Conservation (phyloP, 495 filamentous ascomycete genomes). For the Rusavskia elegans region DNA sequence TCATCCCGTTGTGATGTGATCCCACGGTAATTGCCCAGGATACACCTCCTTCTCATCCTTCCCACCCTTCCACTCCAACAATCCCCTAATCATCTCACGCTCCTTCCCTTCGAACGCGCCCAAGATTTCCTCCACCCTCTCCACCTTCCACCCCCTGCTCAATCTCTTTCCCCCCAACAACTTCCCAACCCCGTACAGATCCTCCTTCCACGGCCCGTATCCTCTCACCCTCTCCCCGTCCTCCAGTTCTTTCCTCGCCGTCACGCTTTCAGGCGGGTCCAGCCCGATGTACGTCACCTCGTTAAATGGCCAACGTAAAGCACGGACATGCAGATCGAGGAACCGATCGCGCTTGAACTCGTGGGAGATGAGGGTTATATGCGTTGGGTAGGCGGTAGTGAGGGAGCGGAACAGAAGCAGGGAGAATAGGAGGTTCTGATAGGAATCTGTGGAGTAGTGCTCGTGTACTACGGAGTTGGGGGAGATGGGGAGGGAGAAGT, state of each 20-base stretch:
- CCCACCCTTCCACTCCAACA: constrained; percentile 27
- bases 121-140: constrained; percentile 13
- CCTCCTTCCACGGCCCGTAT: constrained; percentile 26
- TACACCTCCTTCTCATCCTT: constrained; percentile 22
- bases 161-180: constrained; percentile 23
- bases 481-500: constrained; percentile 13
- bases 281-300: constrained; percentile 44
- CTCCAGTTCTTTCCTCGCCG: constrained; percentile 27
- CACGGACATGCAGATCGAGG: constrained; percentile 48
- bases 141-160: constrained; percentile 23
- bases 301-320: constrained; percentile 37
- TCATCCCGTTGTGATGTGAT: too few species aligned
- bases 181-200: constrained; percentile 27
- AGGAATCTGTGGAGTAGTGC: constrained; percentile 58
- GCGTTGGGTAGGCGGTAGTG: constrained; percentile 19
- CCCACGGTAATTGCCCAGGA: constrained; percentile 25
- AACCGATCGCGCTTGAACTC: constrained; percentile 58
- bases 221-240: constrained; percentile 26
- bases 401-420: constrained; percentile 39
- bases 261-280: constrained; percentile 46
- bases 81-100: constrained; percentile 18
- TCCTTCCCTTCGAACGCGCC: constrained; percentile 10
- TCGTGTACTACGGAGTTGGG: constrained; percentile 33
- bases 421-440: constrained; percentile 62
- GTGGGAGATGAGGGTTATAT: constrained; percentile 56